phyloP scores from a whole-genome alignment of 1,284 basidiomycete species.

The Ustilago vetiveriae region DNA sequence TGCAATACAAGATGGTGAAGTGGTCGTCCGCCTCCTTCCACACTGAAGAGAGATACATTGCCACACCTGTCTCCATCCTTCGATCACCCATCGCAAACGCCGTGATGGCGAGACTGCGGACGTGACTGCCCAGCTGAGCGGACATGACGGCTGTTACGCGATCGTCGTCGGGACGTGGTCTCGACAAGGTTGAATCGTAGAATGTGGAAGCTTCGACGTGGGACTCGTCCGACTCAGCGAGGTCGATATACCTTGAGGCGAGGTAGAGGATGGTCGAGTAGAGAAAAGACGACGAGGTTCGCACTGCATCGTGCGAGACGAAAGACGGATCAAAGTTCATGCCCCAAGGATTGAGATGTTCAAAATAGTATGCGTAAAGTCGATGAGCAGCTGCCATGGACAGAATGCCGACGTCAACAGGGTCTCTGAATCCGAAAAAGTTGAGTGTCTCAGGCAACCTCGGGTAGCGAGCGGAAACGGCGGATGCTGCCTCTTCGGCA shows the following conservation, averaged over 20 bases:
- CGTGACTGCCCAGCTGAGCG: conserved; percentile 37
- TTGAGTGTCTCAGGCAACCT: conserved; percentile 33
- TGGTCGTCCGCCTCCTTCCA: conserved; percentile 54
- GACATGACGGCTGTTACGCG: conserved; percentile 21
- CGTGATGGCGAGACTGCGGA: conserved; percentile 30
- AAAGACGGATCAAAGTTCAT: conserved; percentile 46
- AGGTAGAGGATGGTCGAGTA: conserved; percentile 45
- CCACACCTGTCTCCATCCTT: conserved; percentile 42
- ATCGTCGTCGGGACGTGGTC: conserved; percentile 22
- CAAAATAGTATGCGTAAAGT: conserved; percentile 43
- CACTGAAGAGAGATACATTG: conserved; percentile 44
- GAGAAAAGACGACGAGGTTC: conserved; percentile 39
- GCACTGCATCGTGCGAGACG: conserved; percentile 36
- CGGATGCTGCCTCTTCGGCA: conserved; percentile 26
- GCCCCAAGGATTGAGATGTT: conserved; percentile 45
- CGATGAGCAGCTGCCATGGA: conserved; percentile 31
- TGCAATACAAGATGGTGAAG: conserved; percentile 46
- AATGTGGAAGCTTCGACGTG: conserved; percentile 4
- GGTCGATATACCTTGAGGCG: conserved; percentile 42
- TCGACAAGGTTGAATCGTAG: conserved; percentile 6
- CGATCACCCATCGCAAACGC: conserved; percentile 41
- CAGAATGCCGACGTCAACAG: conserved; percentile 37
- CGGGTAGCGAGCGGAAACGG: conserved; percentile 30
- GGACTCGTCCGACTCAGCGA: conserved; percentile 20
- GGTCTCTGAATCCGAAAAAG: conserved; percentile 31